A percentile compares a stretch with the other conserved stretches of the same genome.
Conservation (phyloP, 2,329 filamentous ascomycete species). For the Phialophora chinensis region DNA sequence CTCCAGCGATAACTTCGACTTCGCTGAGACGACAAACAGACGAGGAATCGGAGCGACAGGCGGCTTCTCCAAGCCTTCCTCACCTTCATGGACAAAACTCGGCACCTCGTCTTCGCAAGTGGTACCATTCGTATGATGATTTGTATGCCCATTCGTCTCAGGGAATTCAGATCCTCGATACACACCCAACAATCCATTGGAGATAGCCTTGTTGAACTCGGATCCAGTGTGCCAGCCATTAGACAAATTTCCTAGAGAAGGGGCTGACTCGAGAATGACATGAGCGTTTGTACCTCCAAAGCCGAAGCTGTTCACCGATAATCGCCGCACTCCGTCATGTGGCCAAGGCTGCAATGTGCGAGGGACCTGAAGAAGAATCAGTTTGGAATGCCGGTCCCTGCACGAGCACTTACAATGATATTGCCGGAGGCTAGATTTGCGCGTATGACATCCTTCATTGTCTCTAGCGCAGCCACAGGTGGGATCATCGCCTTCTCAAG, state of each 20-base stretch:
- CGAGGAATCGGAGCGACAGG: background rate
- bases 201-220: background rate
- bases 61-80: background rate
- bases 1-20: too few species aligned
- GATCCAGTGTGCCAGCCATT: background rate
- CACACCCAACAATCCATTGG: background rate
- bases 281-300: slow-evolving; percentile 48
- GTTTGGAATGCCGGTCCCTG: background rate
- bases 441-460: too few species aligned
- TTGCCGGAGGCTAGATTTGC: too few species aligned
- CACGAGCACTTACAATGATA: too few species aligned
- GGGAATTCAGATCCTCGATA: background rate
- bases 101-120: background rate
- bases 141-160: too few species aligned
- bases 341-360: slow-evolving; percentile 23
- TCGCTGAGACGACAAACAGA: background rate
- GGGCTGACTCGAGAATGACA: background rate
- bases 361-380: slow-evolving; percentile 9
- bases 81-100: too few species aligned
- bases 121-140: too few species aligned
- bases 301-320: slow-evolving; percentile 44
- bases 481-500: background rate
- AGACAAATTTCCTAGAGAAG: background rate
- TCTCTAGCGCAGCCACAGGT: background rate
- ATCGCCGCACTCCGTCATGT: slow-evolving; percentile 36